These are phyloP conservation scores for Kwoniella dendrophila DNA, from an alignment of 768 basidiomycete species.

Conservation along the genomic window DNA sequence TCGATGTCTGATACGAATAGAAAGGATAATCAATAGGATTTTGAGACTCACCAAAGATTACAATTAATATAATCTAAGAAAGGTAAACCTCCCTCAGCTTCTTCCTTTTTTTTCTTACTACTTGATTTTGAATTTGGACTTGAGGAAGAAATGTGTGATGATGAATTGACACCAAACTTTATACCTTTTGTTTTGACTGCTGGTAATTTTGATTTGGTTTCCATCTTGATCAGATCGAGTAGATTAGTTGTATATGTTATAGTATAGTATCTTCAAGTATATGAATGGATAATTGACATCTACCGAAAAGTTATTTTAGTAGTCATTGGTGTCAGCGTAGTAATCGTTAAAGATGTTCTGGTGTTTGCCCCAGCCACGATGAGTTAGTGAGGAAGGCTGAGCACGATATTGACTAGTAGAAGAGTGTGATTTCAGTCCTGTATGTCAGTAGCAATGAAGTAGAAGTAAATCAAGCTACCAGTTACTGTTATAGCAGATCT, in stretches of 20 bases:
- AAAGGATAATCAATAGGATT: not conserved
- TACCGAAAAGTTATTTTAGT: too few species aligned
- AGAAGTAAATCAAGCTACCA: not conserved
- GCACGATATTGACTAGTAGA: not conserved
- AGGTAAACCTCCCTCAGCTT: slow-evolving; percentile 9
- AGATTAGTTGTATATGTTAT: too few species aligned
- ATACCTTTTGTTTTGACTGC: not conserved
- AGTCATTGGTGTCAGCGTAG: not conserved
- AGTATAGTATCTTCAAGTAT: too few species aligned
- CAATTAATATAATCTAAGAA: slow-evolving; percentile 36
- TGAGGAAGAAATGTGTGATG: not conserved
- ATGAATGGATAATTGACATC: too few species aligned
- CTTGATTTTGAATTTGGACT: not conserved
- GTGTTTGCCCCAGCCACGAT: not conserved
- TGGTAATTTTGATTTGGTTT: not conserved
- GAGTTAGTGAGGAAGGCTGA: not conserved
- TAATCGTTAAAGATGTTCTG: not conserved
- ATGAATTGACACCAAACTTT: too few species aligned
- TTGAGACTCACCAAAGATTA: slow-evolving; percentile 24
- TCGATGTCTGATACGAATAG: not conserved
- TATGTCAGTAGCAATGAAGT: not conserved
- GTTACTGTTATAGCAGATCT: not conserved
- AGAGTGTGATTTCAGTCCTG: not conserved
- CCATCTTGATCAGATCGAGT: too few species aligned
- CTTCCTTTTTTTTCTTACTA: slow-evolving; percentile 1